Conservation (phyloP, 495 filamentous ascomycete genomes). For the Penicillium dipodomyicola region DNA sequence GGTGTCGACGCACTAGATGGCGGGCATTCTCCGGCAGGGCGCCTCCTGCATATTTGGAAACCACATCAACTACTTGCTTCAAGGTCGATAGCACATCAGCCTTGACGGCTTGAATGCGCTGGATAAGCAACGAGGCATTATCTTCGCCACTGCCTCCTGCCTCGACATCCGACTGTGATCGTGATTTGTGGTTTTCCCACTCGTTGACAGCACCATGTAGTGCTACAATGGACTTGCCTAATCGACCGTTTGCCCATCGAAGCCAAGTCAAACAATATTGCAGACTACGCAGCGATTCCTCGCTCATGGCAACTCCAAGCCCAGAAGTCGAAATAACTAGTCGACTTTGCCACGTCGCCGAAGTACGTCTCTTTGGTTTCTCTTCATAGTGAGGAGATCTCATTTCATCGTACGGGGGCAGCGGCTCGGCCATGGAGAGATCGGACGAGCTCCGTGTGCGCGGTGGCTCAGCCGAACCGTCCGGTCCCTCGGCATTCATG, state of each 20-base stretch:
- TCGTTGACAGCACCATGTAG: conserved; percentile 71
- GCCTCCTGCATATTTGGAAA: conserved; percentile 80
- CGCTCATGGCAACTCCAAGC: conserved; percentile 81
- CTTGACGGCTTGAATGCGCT: conserved; percentile 66
- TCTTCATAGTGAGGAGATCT: conserved; percentile 67
- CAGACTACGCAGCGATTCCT: conserved; percentile 72
- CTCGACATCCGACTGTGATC: conserved; percentile 19
- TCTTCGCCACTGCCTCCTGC: conserved; percentile 24
- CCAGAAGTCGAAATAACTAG: conserved; percentile 82
- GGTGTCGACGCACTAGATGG: conserved; percentile 70
- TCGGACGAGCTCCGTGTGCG: conserved; percentile 42
- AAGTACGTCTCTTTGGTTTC: conserved; percentile 32
- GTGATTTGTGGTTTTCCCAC: conserved; percentile 54
- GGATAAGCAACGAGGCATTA: conserved; percentile 46
- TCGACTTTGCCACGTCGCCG: conserved; percentile 67
- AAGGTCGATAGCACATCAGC: conserved; percentile 73
- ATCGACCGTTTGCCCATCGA: conserved; percentile 70
- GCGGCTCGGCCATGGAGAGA: conserved; percentile 58
- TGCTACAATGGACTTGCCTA: conserved; percentile 65
- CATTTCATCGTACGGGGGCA: conserved; percentile 78
- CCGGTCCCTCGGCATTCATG: conserved; percentile 42
- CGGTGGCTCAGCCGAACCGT: conserved; percentile 10
- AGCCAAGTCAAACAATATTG: conserved; percentile 75
- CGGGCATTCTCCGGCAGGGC: conserved; percentile 82
- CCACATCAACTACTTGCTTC: conserved; percentile 70